phyloP scores from a whole-genome alignment of 1,139 yeast genomes.

The Petasospora fabianii region DNA sequence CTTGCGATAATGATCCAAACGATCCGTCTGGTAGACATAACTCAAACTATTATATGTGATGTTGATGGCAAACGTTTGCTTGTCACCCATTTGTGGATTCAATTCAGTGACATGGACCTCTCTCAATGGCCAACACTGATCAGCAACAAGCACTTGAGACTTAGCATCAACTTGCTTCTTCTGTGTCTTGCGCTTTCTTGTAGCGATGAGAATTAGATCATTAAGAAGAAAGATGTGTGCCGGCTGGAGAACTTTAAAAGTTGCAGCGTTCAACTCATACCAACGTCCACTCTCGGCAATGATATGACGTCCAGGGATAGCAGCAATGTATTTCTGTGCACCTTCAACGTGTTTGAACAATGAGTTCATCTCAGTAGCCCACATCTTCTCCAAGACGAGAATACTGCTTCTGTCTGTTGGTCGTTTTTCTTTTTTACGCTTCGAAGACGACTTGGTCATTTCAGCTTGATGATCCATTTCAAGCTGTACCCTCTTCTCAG shows the following conservation, averaged over 20 bases:
- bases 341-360: constrained; percentile 86
- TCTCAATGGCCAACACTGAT: constrained; percentile 74
- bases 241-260: constrained; percentile 77
- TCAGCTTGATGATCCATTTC: constrained; percentile 30
- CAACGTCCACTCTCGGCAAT: constrained; percentile 79
- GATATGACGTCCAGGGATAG: constrained; percentile 78
- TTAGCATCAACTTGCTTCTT: constrained; percentile 28
- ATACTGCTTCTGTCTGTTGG: constrained; percentile 61
- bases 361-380: constrained; percentile 72
- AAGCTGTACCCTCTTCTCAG: constrained; percentile 52
- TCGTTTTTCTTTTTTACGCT: constrained; percentile 29
- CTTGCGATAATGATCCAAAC: constrained; percentile 31
- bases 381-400: constrained; percentile 68
- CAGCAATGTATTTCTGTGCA: constrained; percentile 75
- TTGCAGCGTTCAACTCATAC: constrained; percentile 84
- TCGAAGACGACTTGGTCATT: constrained; percentile 16
- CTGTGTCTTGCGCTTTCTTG: constrained; percentile 45
- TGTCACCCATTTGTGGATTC: constrained; percentile 26
- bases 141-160: constrained; percentile 51
- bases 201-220: constrained; percentile 74
- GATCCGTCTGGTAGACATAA: constrained; percentile 44
- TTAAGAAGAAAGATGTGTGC: constrained; percentile 74
- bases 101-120: constrained; percentile 55
- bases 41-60: constrained; percentile 46
- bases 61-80: constrained; percentile 40